phyloP scores from a whole-genome alignment of 805 yeast species.

The Starmerella bombi region DNA sequence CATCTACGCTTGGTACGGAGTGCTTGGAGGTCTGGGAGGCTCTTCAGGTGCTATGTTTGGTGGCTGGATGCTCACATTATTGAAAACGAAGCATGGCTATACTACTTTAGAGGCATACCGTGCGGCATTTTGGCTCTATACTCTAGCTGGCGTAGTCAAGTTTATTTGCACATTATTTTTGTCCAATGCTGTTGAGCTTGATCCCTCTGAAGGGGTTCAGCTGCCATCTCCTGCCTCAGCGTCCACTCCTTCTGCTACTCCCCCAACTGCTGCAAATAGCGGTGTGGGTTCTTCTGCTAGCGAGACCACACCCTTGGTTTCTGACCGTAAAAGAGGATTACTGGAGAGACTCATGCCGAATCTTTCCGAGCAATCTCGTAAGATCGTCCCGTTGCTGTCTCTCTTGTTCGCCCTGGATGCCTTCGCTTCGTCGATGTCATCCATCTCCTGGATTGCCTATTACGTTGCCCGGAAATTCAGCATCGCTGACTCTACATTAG shows the following conservation, averaged over 20 bases:
- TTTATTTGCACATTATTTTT: slow-evolving; percentile 36
- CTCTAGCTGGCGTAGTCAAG: slow-evolving; percentile 40
- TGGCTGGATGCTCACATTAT: slow-evolving; percentile 43
- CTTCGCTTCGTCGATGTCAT: slow-evolving; percentile 70
- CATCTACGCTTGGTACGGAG: slow-evolving; percentile 59
- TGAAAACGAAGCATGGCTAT: slow-evolving; percentile 1
- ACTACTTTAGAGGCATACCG: slow-evolving; percentile 34
- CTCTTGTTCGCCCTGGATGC: slow-evolving; percentile 61
- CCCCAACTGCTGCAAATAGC: background rate
- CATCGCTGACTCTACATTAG: slow-evolving; percentile 45
- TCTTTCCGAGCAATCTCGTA: slow-evolving; percentile 20
- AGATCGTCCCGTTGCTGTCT: slow-evolving; percentile 22
- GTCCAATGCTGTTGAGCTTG: slow-evolving; percentile 7
- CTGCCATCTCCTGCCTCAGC: background rate
- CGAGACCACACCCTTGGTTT: background rate
- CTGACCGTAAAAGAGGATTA: background rate
- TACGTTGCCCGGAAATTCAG: slow-evolving; percentile 49
- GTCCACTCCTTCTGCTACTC: background rate
- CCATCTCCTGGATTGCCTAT: slow-evolving; percentile 71
- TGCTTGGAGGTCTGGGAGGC: slow-evolving; percentile 54
- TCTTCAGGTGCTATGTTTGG: slow-evolving; percentile 56
- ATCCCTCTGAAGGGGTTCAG: background rate
- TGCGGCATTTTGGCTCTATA: slow-evolving; percentile 42
- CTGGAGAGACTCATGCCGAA: slow-evolving; percentile 8
- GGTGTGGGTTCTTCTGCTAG: background rate